Percentiles rank a stretch among this genome's conserved stretches.
Evolutionary conservation across 2,329 filamentous ascomycete species (phyloP).

Genomic region (Tolypocladium amazonense): DNA sequence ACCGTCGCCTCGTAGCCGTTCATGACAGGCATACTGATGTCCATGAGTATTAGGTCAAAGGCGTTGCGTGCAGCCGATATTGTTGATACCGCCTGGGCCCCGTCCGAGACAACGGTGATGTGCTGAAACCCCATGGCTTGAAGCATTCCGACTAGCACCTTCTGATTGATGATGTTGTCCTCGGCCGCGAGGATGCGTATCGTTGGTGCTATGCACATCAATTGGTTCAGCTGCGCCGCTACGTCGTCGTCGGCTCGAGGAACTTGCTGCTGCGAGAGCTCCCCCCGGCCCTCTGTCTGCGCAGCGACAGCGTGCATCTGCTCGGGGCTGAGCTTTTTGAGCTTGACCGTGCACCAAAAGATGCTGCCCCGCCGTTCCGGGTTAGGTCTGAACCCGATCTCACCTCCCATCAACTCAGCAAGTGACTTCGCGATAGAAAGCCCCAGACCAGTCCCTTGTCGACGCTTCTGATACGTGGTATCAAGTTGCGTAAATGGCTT

Average conservation of each 20-base stretch:
- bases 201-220: conserved; percentile 24
- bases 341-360: conserved; percentile 39
- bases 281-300: conserved; percentile 5
- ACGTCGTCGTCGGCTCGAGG: conserved; percentile 13
- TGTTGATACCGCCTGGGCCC: conserved; percentile 9
- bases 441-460: conserved; percentile 45
- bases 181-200: conserved; percentile 30
- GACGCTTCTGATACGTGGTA: conserved; percentile 39
- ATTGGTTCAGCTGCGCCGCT: conserved; percentile 8
- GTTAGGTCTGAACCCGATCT: conserved; percentile 29
- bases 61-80: conserved; percentile 17
- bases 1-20: conserved; percentile 2
- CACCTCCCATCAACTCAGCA: conserved; percentile 44
- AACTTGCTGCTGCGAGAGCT: conserved; percentile 5
- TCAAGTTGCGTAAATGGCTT: conserved; percentile 46
- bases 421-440: conserved; percentile 47
- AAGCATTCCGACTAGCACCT: conserved; percentile 25
- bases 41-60: conserved; percentile 17
- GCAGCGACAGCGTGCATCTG: conserved; percentile 15
- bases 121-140: conserved; percentile 27
- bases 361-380: conserved; percentile 34
- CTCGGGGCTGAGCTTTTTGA: conserved; percentile 23
- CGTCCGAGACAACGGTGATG: conserved; percentile 9
- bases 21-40: conserved; percentile 2
- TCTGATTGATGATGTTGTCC: conserved; percentile 32